Conservation (phyloP, 345 rosid genomes). For the Sonneratia alba region DNA sequence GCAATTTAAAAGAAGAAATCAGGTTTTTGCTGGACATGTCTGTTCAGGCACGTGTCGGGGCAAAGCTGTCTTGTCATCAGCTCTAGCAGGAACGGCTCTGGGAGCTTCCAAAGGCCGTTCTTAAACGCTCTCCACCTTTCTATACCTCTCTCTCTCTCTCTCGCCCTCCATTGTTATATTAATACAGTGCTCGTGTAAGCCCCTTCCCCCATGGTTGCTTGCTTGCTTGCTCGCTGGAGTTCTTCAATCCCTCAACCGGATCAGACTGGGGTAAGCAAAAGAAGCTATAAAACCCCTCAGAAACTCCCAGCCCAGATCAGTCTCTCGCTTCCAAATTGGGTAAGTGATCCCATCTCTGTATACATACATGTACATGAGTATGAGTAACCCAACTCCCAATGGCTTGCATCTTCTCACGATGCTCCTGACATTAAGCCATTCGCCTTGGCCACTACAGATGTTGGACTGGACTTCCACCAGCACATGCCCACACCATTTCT, state of each 20-base stretch:
- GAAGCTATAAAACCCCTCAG: no score
- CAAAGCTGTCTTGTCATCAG: background rate
- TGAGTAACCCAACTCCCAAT: constrained; percentile 6
- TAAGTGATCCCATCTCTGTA: no score
- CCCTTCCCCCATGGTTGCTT: background rate
- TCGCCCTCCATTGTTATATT: no score
- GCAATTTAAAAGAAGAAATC: no score
- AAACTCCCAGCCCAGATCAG: no score
- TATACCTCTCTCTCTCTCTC: constrained; percentile 5
- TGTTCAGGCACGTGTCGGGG: background rate
- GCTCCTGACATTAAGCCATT: constrained; percentile 45
- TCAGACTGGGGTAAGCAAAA: no score
- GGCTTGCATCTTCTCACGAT: constrained; percentile 63
- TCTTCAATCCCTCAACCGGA: background rate
- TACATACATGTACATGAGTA: no score
- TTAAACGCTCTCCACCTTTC: background rate
- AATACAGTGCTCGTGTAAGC: background rate
- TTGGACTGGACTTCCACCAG: constrained; percentile 18
- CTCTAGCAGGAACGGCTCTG: background rate
- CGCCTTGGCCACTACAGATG: constrained; percentile 1
- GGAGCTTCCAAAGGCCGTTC: constrained; percentile 4
- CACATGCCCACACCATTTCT: constrained; percentile 20
- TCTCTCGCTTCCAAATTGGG: no score
- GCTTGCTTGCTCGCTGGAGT: background rate
- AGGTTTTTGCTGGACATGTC: background rate